Conservation (phyloP, 441 rosid genomes). For the Isatis lusitanica region DNA sequence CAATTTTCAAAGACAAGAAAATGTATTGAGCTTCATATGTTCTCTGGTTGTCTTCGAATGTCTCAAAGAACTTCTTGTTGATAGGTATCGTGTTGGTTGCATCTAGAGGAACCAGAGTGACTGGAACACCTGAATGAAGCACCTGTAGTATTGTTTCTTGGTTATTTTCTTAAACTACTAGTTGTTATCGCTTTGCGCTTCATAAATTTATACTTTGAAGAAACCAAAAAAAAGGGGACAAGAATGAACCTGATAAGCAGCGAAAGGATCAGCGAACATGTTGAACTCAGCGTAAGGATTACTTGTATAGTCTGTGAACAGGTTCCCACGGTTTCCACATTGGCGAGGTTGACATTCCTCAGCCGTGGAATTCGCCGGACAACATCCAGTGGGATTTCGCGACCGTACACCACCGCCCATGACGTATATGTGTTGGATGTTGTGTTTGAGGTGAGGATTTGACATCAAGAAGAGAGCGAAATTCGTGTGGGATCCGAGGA, state of each 20-base stretch:
- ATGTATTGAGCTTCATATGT: constrained; percentile 83
- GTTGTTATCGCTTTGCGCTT: neutral
- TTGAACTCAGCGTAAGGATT: constrained; percentile 94
- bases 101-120: constrained; percentile 84
- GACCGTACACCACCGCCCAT: constrained; percentile 92
- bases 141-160: constrained; percentile 46
- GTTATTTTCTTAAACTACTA: neutral
- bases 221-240: neutral
- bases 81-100: constrained; percentile 86
- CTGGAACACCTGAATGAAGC: constrained; percentile 79
- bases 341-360: constrained; percentile 51
- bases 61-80: constrained; percentile 51
- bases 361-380: constrained; percentile 45
- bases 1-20: constrained; percentile 70
- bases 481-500: constrained; percentile 77
- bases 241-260: constrained; percentile 68
- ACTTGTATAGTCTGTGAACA: constrained; percentile 58
- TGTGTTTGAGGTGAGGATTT: constrained; percentile 70
- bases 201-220: neutral
- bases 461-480: constrained; percentile 74
- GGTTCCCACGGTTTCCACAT: constrained; percentile 69
- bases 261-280: constrained; percentile 80
- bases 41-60: constrained; percentile 55
- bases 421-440: constrained; percentile 66
- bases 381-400: constrained; percentile 59